phyloP scores from a whole-genome alignment of 1,139 yeast species.

The Insectozyma bohioensis region DNA sequence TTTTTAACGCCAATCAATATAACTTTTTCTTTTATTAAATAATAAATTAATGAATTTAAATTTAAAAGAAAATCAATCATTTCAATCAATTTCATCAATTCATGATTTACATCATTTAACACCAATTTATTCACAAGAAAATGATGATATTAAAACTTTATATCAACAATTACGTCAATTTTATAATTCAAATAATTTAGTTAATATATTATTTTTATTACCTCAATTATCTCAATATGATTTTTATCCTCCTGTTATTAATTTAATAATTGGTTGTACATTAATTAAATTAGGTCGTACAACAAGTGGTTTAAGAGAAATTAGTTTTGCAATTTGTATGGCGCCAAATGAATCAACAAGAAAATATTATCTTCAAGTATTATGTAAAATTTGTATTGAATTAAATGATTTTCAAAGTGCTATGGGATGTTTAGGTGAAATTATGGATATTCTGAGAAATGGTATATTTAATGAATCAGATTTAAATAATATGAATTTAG shows the following conservation, averaged over 20 bases:
- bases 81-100: too few relatives aligned
- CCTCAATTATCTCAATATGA: constrained; percentile 9
- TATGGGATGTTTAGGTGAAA: constrained; percentile 13
- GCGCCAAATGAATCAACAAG: constrained; percentile 7
- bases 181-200: constrained; percentile 9
- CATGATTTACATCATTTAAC: too few relatives aligned
- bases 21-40: too few relatives aligned
- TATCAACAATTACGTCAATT: too few relatives aligned
- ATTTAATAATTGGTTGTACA: constrained; percentile 13
- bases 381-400: constrained; percentile 10
- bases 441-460: constrained; percentile 12
- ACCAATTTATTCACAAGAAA: too few relatives aligned
- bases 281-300: constrained; percentile 11
- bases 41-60: too few relatives aligned
- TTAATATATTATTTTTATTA: constrained; percentile 10
- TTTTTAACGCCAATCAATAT: too few relatives aligned
- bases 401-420: constrained; percentile 10
- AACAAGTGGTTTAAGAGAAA: constrained; percentile 12
- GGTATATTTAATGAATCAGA: constrained; percentile 5
- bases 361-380: constrained; percentile 8
- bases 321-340: constrained; percentile 11
- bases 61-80: too few relatives aligned
- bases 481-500: constrained; percentile 8
- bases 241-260: constrained; percentile 9
- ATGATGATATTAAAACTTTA: too few relatives aligned